Evolutionary conservation across 768 basidiomycete species (phyloP), one percentile per base, ranked within the genome.

Genomic region (Aureoboletus auriporus): DNA sequence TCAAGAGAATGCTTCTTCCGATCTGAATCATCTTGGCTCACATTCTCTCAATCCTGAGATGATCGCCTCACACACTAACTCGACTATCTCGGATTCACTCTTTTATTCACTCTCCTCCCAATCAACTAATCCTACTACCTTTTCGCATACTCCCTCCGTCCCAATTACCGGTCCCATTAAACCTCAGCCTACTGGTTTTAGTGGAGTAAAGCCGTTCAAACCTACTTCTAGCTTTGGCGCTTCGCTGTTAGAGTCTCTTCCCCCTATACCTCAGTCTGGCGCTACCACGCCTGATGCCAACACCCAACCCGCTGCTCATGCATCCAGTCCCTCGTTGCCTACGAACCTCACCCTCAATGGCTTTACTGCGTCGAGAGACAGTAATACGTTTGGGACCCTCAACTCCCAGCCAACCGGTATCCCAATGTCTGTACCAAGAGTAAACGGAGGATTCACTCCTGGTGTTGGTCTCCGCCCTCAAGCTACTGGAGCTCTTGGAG

Each of bases 151-250:
- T 0, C 64, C 71, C 1, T 71, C 72, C 5, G 61, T 66, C 33
- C 61, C 71, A n/a, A 45, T 65, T 10, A 50, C 66, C 20, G 33
- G 44, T 39, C 60, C 51, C 38, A 43, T 79, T 13, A 73, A 71
- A 54, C 57, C 75, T 4, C 78, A 80, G 57, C 43, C 55, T 39
- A 80, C 78, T 5, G 79, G 78, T 2, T 78, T 74, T 46, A 71
- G 75, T 23, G 84, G 83, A 6, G 63, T 90, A 54, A 89, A 86
- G 61, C 79, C 86, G 6, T 93, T 93, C 74, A 89, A 90, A 59
- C 90, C 90, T 3, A 76, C 83, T 3, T 86, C 84, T 2, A 83
- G 79, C 36, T 93, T 93, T 61, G 90, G 90, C 28, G 82, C 86
- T 30, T 79, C 82, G 13, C 63, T 93, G 35, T 58, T 93, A 50